Conservation (phyloP, 305 asterid species). For the Fraxinus sp. region DNA sequence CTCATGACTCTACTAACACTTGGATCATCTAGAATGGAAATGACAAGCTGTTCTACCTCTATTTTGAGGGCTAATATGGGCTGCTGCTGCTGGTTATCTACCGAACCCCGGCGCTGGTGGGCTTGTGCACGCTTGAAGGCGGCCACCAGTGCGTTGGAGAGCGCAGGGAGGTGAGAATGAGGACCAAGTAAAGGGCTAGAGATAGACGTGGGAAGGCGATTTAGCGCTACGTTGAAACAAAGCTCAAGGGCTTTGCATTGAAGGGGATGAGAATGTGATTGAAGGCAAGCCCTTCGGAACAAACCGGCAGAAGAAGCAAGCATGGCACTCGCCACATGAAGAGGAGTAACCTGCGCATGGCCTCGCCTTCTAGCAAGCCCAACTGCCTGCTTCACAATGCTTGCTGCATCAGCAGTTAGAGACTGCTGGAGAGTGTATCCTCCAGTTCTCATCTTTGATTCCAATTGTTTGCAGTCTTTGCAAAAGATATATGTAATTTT, state of each 20-base stretch:
- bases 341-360: slow-evolving; percentile 93
- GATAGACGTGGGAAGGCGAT: slow-evolving; percentile 80
- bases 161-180: slow-evolving; percentile 65
- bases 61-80: slow-evolving; percentile 74
- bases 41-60: slow-evolving; percentile 70
- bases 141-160: slow-evolving; percentile 87
- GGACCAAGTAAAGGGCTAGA: slow-evolving; percentile 57
- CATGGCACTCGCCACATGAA: slow-evolving; percentile 88
- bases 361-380: slow-evolving; percentile 80
- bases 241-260: slow-evolving; percentile 94
- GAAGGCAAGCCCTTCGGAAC: slow-evolving; percentile 75
- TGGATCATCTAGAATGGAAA: slow-evolving; percentile 88
- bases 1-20: slow-evolving; percentile 96
- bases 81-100: slow-evolving; percentile 72
- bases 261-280: slow-evolving; percentile 83
- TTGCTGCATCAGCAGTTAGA: slow-evolving; percentile 68
- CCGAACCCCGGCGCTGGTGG: slow-evolving; percentile 85
- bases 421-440: slow-evolving; percentile 89
- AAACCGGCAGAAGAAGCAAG: slow-evolving; percentile 57
- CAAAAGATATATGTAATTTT: neutral
- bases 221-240: slow-evolving; percentile 90
- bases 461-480: neutral
- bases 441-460: slow-evolving; percentile 62
- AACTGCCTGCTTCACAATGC: slow-evolving; percentile 70
- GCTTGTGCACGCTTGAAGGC: slow-evolving; percentile 97